Evolutionary conservation across 169 alveolate species (phyloP), one percentile per base, ranked within the genome.

Genomic region (Eimeria brunetti): DNA sequence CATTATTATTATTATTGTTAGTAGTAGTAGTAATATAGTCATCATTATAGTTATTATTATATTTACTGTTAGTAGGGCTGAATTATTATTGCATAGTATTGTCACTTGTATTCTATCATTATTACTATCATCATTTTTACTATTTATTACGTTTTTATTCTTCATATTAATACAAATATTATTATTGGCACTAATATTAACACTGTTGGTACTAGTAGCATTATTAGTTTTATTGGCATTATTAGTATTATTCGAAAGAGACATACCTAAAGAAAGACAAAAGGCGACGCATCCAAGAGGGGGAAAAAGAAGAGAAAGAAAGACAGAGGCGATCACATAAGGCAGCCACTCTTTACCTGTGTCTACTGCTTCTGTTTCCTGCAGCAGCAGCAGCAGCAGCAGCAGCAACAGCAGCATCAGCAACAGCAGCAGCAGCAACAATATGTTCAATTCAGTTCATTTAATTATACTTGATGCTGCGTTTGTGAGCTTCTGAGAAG

Each of bases 211-310:
- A n/a, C n/a, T n/a, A n/a, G n/a, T n/a, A n/a, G n/a, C n/a, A n/a
- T n/a, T n/a, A n/a, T n/a, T n/a, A n/a, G n/a, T n/a, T n/a, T n/a
- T n/a, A n/a, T n/a, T n/a, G n/a, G n/a, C n/a, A n/a, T n/a, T n/a
- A n/a, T n/a, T n/a, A n/a, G n/a, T n/a, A n/a, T n/a, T n/a, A n/a
- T n/a, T n/a, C n/a, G n/a, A n/a, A n/a, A n/a, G n/a, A n/a, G n/a
- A n/a, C 60, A 49, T 56, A 89, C 95, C 49, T 9, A 89, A 75
- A 27, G 69, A 71, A 22, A 89, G 67, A 51, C 95, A 89, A 58
- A 89, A 89, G 51, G 89, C 88, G 80, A 76, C 53, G 80, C 95
- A 89, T 33, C 95, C 95, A 41, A 89, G 44, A 30, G 95, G 95
- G 5, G 95, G 95, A 67, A 75, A 73, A 41, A 89, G 27, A 33